phyloP scores from a whole-genome alignment of 768 basidiomycete species.

The Pilatotrama ljubarskyi region DNA sequence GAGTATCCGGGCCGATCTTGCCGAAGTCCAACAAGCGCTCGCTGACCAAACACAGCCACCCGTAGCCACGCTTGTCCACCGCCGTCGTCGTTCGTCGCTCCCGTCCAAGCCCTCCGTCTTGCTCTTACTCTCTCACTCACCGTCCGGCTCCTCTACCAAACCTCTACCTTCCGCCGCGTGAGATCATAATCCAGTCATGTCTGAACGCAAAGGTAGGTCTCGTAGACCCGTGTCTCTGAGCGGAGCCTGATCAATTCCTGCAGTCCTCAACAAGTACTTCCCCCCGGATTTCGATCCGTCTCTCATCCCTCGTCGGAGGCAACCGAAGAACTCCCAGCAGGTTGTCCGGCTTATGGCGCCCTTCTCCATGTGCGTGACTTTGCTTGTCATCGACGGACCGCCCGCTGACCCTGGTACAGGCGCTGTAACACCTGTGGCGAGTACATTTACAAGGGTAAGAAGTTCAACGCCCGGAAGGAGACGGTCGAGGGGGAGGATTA shows the following conservation, averaged over 20 bases:
- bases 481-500: constrained; percentile 97
- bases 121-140: neutral
- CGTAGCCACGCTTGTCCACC: neutral
- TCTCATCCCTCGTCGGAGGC: constrained; percentile 88
- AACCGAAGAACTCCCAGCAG: constrained; percentile 93
- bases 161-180: neutral
- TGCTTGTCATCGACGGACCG: neutral
- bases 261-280: constrained; percentile 93
- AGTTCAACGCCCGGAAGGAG: constrained; percentile 99
- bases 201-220: constrained; percentile 74
- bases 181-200: constrained; percentile 50
- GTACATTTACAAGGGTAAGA: constrained; percentile 99
- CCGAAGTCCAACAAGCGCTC: too few relatives aligned
- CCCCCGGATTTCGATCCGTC: constrained; percentile 98
- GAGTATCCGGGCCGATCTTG: too few relatives aligned
- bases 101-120: neutral
- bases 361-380: constrained; percentile 81
- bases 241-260: constrained; percentile 11
- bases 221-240: neutral
- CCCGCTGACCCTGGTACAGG: constrained; percentile 42
- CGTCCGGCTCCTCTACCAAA: neutral
- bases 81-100: too few relatives aligned
- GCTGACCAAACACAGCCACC: neutral
- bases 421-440: constrained; percentile 95
- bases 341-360: constrained; percentile 99